Evolutionary conservation across 768 basidiomycete genomes (phyloP), one percentile per base, ranked within the genome.

Genomic region (Serendipita indica): DNA sequence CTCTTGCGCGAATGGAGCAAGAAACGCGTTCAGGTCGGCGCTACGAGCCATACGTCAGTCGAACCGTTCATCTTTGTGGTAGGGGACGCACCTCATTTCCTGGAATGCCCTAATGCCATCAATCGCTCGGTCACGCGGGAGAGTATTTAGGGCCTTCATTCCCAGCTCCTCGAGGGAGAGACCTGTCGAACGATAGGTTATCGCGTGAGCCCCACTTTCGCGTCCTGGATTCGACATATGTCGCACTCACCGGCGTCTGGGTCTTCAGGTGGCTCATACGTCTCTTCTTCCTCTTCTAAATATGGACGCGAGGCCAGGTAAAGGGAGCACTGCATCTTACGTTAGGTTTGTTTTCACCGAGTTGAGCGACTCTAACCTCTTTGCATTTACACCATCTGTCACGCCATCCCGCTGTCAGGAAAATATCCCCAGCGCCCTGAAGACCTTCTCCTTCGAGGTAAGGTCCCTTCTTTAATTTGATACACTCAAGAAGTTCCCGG

Each of bases 51-150:
- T 59, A 10, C 10, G 35, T 62, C 27, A 63, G 30, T 5, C 32
- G 5, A 33, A 62, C 10, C 45, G n/a, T 10, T 60, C 4, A 25
- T 59, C 27, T 18, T 1, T 14, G 20, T 20, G 22, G 33, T 34
- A 2, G 56, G 27, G 49, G 20, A 69, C 78, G 57, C 62, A 89
- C 88, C 85, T 76, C 86, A 91, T 83, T 59, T 77, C 73, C 63
- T 89, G 89, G 70, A 86, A 90, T 3, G 86, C 89, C 59, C 81
- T 79, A 22, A 90, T 89, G 0, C 89, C 85, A 64, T 91, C 84
- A 58, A 91, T 79, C 3, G 87, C 86, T 58, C 76, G 79, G 52
- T 89, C 89, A 59, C 89, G 81, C 33, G 89, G 89, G 28, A 90
- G 66, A 14, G 18, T 37, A 30, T 28, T 30, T 6, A 91, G 70